Evolutionary conservation across 768 basidiomycete genomes (phyloP), one percentile per base, ranked within the genome.

Genomic region (Suillus alpinus): DNA sequence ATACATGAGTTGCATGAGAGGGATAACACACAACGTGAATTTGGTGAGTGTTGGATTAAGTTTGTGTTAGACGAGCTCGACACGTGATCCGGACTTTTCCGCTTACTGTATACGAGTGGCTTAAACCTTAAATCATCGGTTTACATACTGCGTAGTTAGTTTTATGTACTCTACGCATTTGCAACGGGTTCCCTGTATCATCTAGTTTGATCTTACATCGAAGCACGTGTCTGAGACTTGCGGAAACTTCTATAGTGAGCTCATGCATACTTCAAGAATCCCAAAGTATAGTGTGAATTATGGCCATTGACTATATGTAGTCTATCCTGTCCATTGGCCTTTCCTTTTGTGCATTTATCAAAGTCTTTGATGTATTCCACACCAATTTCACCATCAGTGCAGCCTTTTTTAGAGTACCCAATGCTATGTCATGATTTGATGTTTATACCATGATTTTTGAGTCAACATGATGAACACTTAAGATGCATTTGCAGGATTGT

Each of bases 1-100:
- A 77, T 39, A 78, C 59, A 61, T 84, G 82, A 0, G 78, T 82
- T 4, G 66, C 59, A 63, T 83, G 80, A 18, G 80, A 66, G 6
- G 59, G 46, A 41, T 59, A 62, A 23, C 58, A 62, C 4, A 52
- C 5, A 6, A 62, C 18, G 10, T 59, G 61, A 50, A 62, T 62
- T 9, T 37, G 31, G n/a, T n/a, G n/a, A n/a, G n/a, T n/a, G n/a
- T n/a, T n/a, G n/a, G n/a, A n/a, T n/a, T n/a, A n/a, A n/a, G n/a
- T n/a, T n/a, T n/a, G n/a, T n/a, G n/a, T n/a, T n/a, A n/a, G n/a
- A n/a, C n/a, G n/a, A n/a, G n/a, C n/a, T n/a, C n/a, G n/a, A n/a
- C n/a, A n/a, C n/a, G n/a, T n/a, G n/a, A n/a, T n/a, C n/a, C n/a
- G n/a, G n/a, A n/a, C n/a, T n/a, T n/a, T n/a, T n/a, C n/a, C n/a